phyloP scores from a whole-genome alignment of 106 monocot species.

The Narthecium ossifragum region DNA sequence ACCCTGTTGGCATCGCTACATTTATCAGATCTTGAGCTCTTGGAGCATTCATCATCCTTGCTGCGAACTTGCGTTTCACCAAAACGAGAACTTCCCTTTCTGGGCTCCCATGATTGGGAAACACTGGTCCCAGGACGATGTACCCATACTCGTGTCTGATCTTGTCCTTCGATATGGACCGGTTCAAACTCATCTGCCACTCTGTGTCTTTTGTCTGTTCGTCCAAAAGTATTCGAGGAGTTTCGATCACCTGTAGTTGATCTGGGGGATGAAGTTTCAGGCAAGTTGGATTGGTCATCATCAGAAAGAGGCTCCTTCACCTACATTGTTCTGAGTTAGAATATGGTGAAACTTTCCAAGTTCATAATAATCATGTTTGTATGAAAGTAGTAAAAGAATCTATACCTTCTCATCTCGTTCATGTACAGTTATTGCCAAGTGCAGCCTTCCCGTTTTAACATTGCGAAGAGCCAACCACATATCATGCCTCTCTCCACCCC shows the following conservation, averaged over 20 bases:
- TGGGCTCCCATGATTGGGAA: slow-evolving; percentile 36
- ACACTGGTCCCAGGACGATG: slow-evolving; percentile 38
- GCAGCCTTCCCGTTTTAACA: slow-evolving; percentile 74
- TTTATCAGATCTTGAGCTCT: slow-evolving; percentile 14
- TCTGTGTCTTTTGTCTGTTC: neutral
- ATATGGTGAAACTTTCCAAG: neutral
- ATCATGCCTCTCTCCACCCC: slow-evolving; percentile 81
- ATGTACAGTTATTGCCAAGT: slow-evolving; percentile 64
- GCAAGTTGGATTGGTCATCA: slow-evolving; percentile 3
- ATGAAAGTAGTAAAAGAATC: neutral
- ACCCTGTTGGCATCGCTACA: neutral
- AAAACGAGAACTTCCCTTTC: slow-evolving; percentile 27
- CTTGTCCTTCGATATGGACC: slow-evolving; percentile 44
- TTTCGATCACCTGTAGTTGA: slow-evolving; percentile 1
- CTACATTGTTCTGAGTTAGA: slow-evolving; percentile 10
- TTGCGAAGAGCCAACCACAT: slow-evolving; percentile 64
- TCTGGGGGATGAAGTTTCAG: neutral
- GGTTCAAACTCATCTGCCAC: slow-evolving; percentile 46
- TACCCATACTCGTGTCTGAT: slow-evolving; percentile 39
- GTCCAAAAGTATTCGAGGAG: neutral
- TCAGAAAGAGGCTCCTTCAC: slow-evolving; percentile 4
- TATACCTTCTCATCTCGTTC: slow-evolving; percentile 37
- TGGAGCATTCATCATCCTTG: slow-evolving; percentile 6
- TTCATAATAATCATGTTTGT: neutral
- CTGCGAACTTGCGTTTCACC: slow-evolving; percentile 13